Conservation (phyloP, 768 basidiomycete species). For the Termitomyces sp. region DNA sequence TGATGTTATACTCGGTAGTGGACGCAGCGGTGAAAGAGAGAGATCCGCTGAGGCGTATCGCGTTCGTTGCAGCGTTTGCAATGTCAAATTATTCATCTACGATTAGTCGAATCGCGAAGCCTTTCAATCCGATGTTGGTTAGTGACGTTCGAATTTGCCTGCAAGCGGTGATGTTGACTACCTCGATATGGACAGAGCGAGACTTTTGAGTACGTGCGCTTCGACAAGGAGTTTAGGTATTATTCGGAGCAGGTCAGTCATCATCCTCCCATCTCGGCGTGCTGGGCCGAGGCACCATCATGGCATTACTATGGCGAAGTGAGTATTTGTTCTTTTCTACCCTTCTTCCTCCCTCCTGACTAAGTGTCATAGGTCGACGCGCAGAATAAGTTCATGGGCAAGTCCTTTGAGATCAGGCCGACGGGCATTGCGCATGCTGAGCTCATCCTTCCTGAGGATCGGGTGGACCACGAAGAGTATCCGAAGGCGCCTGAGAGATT, state of each 20-base stretch:
- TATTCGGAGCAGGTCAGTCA: slow-evolving; percentile 96
- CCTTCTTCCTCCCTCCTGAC: no score
- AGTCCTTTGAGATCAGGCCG: slow-evolving; percentile 93
- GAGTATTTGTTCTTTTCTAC: slow-evolving; percentile 2
- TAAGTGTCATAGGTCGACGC: slow-evolving; percentile 69
- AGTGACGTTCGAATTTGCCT: slow-evolving; percentile 18
- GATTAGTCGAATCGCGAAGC: slow-evolving; percentile 94
- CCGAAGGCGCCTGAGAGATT: slow-evolving; percentile 44
- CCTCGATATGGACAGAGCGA: slow-evolving; percentile 51
- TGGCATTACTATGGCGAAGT: slow-evolving; percentile 94
- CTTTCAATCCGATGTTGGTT: slow-evolving; percentile 94
- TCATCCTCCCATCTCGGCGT: slow-evolving; percentile 95
- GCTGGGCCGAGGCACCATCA: slow-evolving; percentile 84
- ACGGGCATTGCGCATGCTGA: slow-evolving; percentile 93
- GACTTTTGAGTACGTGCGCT: slow-evolving; percentile 88
- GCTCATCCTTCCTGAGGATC: slow-evolving; percentile 64
- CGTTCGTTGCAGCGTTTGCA: slow-evolving; percentile 93
- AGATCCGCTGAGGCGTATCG: slow-evolving; percentile 78
- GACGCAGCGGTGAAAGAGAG: slow-evolving; percentile 76
- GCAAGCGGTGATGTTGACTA: not conserved
- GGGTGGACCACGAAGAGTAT: slow-evolving; percentile 44
- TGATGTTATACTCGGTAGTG: slow-evolving; percentile 35
- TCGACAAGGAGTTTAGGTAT: slow-evolving; percentile 88
- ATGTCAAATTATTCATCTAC: slow-evolving; percentile 98
- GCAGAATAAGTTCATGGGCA: slow-evolving; percentile 95